Evolutionary conservation across 148 eudicot species (phyloP).

Genomic region (Nyssa sinensis): DNA sequence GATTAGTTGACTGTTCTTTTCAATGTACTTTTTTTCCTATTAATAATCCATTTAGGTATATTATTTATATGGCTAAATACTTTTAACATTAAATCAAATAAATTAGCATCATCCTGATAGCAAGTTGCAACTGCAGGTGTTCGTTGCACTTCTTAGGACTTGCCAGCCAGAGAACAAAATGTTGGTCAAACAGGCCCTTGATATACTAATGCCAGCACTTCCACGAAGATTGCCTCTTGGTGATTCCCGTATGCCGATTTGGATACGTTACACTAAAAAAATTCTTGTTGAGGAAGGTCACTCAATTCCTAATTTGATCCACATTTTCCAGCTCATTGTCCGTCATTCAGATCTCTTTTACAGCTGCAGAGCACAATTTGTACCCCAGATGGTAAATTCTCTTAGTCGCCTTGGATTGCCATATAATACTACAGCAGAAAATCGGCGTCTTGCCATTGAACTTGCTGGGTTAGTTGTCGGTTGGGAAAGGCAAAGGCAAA

Average conservation of each 20-base stretch:
- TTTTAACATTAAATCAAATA: not conserved
- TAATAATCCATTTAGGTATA: not conserved
- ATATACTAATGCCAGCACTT: conserved; percentile 97
- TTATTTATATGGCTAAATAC: not conserved
- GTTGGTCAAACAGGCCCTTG: conserved; percentile 99
- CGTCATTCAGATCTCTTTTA: conserved; percentile 99
- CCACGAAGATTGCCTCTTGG: conserved; percentile 91
- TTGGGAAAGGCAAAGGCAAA: conserved; percentile 98
- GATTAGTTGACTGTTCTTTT: not conserved
- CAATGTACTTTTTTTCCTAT: not conserved
- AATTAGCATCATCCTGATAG: conserved; percentile 6
- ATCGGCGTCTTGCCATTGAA: conserved; percentile 98
- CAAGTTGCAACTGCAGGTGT: conserved; percentile 58
- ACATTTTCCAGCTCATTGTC: conserved; percentile 97
- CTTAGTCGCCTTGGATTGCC: conserved; percentile 97
- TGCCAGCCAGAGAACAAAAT: conserved; percentile 99
- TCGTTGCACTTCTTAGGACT: conserved; percentile 95
- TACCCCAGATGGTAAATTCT: conserved; percentile 99
- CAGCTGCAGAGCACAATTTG: conserved; percentile 98
- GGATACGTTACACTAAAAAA: conserved; percentile 98
- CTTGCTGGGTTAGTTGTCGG: conserved; percentile 98
- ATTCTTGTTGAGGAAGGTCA: conserved; percentile 99
- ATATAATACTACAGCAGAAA: conserved; percentile 83
- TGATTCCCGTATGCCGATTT: conserved; percentile 98
- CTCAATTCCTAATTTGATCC: conserved; percentile 93